Evolutionary conservation across 371 early-diverging fungal species (phyloP).

Genomic region (Quaeritorhiza haematococci): DNA sequence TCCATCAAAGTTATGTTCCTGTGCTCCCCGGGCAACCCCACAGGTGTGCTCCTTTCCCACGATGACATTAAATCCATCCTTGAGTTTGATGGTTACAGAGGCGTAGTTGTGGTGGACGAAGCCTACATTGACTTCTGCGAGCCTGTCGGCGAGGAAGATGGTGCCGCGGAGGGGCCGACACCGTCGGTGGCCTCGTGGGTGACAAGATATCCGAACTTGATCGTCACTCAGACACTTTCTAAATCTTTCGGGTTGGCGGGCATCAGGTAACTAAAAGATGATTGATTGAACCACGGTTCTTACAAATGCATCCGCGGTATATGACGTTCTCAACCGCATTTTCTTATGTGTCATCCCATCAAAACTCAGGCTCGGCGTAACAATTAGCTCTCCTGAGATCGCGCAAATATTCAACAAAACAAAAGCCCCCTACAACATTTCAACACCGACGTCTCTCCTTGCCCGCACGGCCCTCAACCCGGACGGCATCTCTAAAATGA

Average conservation of each 20-base stretch:
- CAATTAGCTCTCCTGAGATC: conserved; percentile 72
- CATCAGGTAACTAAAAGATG: conserved; percentile 69
- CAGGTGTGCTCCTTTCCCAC: conserved; percentile 74
- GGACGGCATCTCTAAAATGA: conserved; percentile 68
- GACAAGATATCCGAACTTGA: conserved; percentile 78
- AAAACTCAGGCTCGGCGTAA: conserved; percentile 64
- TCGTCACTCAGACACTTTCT: conserved; percentile 94
- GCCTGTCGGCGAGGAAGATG: conserved; percentile 38
- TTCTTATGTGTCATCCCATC: not conserved
- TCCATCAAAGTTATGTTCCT: conserved; percentile 84
- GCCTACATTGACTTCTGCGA: conserved; percentile 95
- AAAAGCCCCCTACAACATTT: conserved; percentile 97
- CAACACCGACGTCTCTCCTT: conserved; percentile 73
- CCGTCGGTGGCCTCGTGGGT: conserved; percentile 78
- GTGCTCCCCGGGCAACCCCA: conserved; percentile 98
- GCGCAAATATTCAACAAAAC: conserved; percentile 87
- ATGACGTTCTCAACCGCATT: not conserved
- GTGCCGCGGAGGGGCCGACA: too few species aligned
- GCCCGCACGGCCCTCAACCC: conserved; percentile 74
- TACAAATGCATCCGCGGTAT: not conserved
- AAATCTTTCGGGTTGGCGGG: conserved; percentile 97
- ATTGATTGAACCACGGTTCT: too few species aligned
- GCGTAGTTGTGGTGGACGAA: conserved; percentile 94
- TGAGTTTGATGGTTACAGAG: conserved; percentile 57
- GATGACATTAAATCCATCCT: conserved; percentile 70